Evolutionary conservation across 2,329 filamentous ascomycete species (phyloP), one percentile per base, ranked within the genome.

Genomic region (Hymenoscyphus infarciens): DNA sequence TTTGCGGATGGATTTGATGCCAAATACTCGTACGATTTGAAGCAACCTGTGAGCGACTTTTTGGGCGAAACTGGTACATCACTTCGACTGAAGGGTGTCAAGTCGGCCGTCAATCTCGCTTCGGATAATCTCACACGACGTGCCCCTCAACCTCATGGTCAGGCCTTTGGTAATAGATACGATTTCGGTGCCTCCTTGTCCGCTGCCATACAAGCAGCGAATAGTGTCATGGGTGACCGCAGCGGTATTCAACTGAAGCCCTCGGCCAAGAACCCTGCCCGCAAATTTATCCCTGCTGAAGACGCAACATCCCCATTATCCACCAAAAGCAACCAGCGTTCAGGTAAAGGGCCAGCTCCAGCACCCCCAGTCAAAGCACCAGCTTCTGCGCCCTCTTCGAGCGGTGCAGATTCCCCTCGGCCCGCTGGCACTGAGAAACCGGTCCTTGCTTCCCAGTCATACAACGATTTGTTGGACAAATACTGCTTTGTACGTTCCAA

Each of bases 401-500:
- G 60, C 59, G 78, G 78, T 62, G 74, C 85, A 77, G 73, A 83
- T 78, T 80, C 83, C 73, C 75, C 81, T 80, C 70, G 79, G 75
- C 77, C 67, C 70, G 78, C 57, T 78, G 77, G 83, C 15, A 80
- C 82, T 45, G 83, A 84, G 72, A 86, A 88, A 73, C 87, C 87
- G 54, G 82, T 85, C 72, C 88, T 97, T 68, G 86, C 93, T 64
- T 96, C 92, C 67, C 87, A 91, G 64, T 93, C 94, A 64, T 98
- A 99, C 76, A 91, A 96, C 78, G 95, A 99, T 79, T 85, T 99
- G 68, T 90, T 99, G 77, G 93, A 96, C 82, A 97, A 96, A 82
- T 99, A 97, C 83, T 99, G 95, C 84, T 99, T 98, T 86, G 94
- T 97, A 94, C 87, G 94, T 96, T 83, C 83, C 74, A 67, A 69